phyloP scores from a whole-genome alignment of 306 rosid species.

The Fagus sylvatica region DNA sequence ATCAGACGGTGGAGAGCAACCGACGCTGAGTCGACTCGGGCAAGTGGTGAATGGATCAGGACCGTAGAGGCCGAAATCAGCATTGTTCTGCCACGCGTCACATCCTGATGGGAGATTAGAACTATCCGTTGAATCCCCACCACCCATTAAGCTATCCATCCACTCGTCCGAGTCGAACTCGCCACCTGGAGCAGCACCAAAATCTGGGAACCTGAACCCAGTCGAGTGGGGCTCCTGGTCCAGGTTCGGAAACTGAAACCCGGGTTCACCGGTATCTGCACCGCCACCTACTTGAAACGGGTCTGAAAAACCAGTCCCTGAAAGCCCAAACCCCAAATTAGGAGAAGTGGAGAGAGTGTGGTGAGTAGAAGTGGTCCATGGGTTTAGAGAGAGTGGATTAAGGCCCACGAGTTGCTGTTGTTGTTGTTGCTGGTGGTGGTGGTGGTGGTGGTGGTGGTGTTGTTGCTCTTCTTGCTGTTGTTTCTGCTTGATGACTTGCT shows the following conservation, averaged over 20 bases:
- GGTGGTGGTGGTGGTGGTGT: constrained; percentile 44
- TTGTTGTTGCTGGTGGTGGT: constrained; percentile 24
- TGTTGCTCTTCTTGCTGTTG: constrained; percentile 84
- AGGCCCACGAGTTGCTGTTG: constrained; percentile 39
- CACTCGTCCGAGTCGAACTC: constrained; percentile 96
- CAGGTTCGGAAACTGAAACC: constrained; percentile 61
- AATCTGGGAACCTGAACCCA: constrained; percentile 63
- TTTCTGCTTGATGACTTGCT: constrained; percentile 89
- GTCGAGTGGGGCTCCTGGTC: constrained; percentile 51
- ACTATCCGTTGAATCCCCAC: constrained; percentile 78
- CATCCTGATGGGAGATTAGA: constrained; percentile 61
- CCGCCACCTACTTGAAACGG: constrained; percentile 73
- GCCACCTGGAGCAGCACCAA: constrained; percentile 44
- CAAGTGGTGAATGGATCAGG: constrained; percentile 50
- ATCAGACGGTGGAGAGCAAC: constrained; percentile 62
- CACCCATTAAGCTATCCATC: constrained; percentile 86
- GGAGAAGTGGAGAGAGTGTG: constrained; percentile 26
- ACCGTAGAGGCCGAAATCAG: constrained; percentile 55
- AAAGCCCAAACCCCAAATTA: constrained; percentile 47
- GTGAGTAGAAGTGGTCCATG: constrained; percentile 58
- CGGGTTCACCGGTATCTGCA: constrained; percentile 48
- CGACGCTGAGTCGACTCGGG: constrained; percentile 56
- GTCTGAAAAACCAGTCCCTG: constrained; percentile 56
- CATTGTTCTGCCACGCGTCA: constrained; percentile 59
- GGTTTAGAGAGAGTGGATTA: constrained; percentile 52